These are phyloP conservation scores for Tylopilus orsonianus DNA, from an alignment of 1,284 basidiomycete genomes.

Conservation along the genomic window DNA sequence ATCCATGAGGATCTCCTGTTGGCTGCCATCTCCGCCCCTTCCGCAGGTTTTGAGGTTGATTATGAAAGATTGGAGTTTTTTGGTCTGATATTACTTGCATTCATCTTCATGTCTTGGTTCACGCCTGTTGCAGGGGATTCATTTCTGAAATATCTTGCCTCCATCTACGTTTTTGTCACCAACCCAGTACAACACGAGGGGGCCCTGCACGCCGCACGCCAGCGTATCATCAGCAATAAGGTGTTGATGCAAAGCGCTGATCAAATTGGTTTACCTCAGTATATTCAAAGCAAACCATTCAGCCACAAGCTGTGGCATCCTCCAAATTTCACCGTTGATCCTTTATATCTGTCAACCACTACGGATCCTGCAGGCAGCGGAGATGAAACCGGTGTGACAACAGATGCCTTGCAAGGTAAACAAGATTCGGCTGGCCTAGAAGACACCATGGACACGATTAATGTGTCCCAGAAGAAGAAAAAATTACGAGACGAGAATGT, in stretches of 20 bases:
- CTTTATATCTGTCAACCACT: constrained; percentile 12
- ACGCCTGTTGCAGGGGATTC: constrained; percentile 60
- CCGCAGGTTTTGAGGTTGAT: constrained; percentile 63
- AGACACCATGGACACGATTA: constrained; percentile 24
- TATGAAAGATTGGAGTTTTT: constrained; percentile 82
- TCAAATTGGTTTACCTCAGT: constrained; percentile 59
- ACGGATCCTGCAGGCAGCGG: constrained; percentile 27
- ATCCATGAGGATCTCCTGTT: constrained; percentile 62
- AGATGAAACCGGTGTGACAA: constrained; percentile 25
- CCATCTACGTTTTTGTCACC: constrained; percentile 70
- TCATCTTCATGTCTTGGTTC: constrained; percentile 11
- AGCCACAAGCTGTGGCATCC: constrained; percentile 64
- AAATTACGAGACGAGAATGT: constrained; percentile 46
- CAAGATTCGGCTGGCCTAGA: constrained; percentile 14
- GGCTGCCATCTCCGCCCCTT: constrained; percentile 65
- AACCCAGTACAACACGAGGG: constrained; percentile 63
- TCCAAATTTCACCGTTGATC: constrained; percentile 41
- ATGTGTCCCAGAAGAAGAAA: constrained; percentile 38
- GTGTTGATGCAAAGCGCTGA: constrained; percentile 57
- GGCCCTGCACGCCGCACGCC: constrained; percentile 59
- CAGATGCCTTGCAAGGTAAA: constrained; percentile 11
- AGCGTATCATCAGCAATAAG: constrained; percentile 72
- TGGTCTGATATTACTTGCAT: constrained; percentile 43
- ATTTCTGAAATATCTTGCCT: constrained; percentile 75
- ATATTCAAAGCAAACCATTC: constrained; percentile 72